Conservation (phyloP, 192 early-diverging fungal genomes). For the Gamsiella multidivaricata region DNA sequence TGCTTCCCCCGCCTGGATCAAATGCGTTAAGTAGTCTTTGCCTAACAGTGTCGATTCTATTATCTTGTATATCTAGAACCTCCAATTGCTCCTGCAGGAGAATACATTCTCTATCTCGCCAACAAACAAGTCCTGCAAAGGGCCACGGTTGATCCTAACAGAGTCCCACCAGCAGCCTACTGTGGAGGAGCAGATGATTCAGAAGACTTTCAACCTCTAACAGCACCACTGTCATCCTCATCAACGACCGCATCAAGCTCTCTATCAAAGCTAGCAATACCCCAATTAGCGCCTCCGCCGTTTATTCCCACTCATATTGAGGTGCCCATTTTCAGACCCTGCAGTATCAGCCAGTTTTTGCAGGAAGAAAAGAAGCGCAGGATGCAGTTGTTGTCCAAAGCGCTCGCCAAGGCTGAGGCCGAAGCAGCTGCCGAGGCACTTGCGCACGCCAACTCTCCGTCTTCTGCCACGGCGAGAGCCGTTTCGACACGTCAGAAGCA, state of each 20-base stretch:
- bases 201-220: neutral
- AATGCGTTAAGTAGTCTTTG: no score
- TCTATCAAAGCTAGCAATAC: neutral
- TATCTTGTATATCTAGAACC: slow-evolving; percentile 14
- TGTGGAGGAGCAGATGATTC: slow-evolving; percentile 1
- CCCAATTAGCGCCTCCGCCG: slow-evolving; percentile 3
- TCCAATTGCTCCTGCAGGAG: slow-evolving; percentile 32
- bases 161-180: slow-evolving; percentile 27
- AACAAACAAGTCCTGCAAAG: slow-evolving; percentile 1
- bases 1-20: neutral
- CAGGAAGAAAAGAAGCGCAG: slow-evolving; percentile 51
- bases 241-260: neutral
- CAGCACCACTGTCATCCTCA: neutral
- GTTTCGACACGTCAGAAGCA: slow-evolving; percentile 49
- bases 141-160: slow-evolving; percentile 11
- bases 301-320: slow-evolving; percentile 36
- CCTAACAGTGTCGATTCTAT: no score
- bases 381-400: slow-evolving; percentile 36
- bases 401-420: slow-evolving; percentile 46
- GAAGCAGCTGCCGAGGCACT: slow-evolving; percentile 31
- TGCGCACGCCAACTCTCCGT: neutral
- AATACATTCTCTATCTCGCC: slow-evolving; percentile 38
- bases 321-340: slow-evolving; percentile 47
- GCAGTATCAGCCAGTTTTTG: slow-evolving; percentile 35
- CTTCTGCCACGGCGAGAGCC: slow-evolving; percentile 5